Evolutionary conservation across 1,284 basidiomycete genomes (phyloP), one percentile per base, ranked within the genome.

Genomic region (Marasmius sp.): DNA sequence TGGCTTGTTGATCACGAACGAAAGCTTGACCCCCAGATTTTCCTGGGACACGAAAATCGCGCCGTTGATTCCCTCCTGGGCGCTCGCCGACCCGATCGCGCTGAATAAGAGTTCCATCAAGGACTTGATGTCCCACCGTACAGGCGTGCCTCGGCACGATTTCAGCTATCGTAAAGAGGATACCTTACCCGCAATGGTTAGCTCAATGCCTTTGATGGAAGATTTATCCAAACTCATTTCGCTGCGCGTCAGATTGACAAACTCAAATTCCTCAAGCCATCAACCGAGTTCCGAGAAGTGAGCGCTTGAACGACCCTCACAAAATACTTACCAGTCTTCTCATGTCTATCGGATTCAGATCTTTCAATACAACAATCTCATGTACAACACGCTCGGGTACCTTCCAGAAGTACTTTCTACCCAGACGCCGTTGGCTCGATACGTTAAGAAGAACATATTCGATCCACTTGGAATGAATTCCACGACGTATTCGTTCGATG

Each of bases 321-420:
- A 11, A 75, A 3, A 5, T 72, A 6, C 62, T 82, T 45, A 72
- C 70, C 4, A 71, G 76, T 64, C 70, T 81, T 14, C 71, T 74
- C 7, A 76, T 78, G 3, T 77, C 79, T 9, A 73, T 76, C 14
- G 78, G 52, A 70, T 80, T 2, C 73, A 80, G 58, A 75, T 72
- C 12, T 81, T 73, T 50, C 75, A 78, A 51, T 82, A 82, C 64
- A 82, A 78, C 68, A 81, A 81, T 61, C 69, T 79, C 58, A 80
- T 80, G 72, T 81, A 75, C 64, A 74, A 74, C 65, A 72, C 72
- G 9, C 68, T 74, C n/a, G 78, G 71, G 14, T 72, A 71, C 64
- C 77, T 77, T 52, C 77, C 76, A 0, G 66, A 65, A 18, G 63
- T 75, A 36, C 68, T 76, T 60, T 67, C 76, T 57, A 74, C 76